phyloP scores from a whole-genome alignment of 2,329 filamentous ascomycete species.

The Diplodia scrobiculata region DNA sequence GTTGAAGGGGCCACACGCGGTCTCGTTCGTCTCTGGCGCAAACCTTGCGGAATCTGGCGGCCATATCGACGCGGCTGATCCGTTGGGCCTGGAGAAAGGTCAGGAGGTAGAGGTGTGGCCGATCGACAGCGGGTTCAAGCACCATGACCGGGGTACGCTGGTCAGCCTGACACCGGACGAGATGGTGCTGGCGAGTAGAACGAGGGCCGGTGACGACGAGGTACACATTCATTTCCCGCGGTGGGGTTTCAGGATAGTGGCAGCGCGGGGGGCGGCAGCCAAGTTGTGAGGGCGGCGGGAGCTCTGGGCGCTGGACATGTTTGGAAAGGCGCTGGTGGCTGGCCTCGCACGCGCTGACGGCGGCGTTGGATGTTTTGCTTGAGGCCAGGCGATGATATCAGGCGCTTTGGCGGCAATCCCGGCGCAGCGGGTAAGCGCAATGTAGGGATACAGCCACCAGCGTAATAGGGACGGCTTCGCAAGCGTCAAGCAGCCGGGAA shows the following conservation, averaged over 20 bases:
- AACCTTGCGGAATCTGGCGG: slow-evolving; percentile 52
- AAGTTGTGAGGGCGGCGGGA: slow-evolving; percentile 8
- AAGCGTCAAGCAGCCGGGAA: not conserved
- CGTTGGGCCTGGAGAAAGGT: slow-evolving; percentile 57
- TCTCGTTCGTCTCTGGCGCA: slow-evolving; percentile 50
- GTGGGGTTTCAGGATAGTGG: slow-evolving; percentile 36
- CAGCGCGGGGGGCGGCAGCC: slow-evolving; percentile 24
- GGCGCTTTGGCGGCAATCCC: slow-evolving; percentile 2
- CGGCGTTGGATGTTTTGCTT: slow-evolving; percentile 6
- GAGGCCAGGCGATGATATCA: slow-evolving; percentile 12
- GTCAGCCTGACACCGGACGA: slow-evolving; percentile 38
- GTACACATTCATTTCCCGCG: slow-evolving; percentile 37
- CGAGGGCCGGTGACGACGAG: slow-evolving; percentile 28
- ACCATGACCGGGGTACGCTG: slow-evolving; percentile 38
- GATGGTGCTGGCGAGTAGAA: slow-evolving; percentile 34
- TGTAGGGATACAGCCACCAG: slow-evolving; percentile 18
- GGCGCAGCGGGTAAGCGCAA: slow-evolving; percentile 14
- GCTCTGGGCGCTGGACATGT: not conserved
- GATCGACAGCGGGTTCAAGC: slow-evolving; percentile 39
- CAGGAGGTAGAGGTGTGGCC: slow-evolving; percentile 52
- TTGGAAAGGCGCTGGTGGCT: not conserved
- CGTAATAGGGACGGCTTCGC: slow-evolving; percentile 1
- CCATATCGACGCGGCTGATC: slow-evolving; percentile 55
- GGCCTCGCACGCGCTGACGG: not conserved
- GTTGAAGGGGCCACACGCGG: slow-evolving; percentile 59